These are phyloP conservation scores for Candida insectalens DNA, from an alignment of 805 yeast genomes.

Conservation along the genomic window DNA sequence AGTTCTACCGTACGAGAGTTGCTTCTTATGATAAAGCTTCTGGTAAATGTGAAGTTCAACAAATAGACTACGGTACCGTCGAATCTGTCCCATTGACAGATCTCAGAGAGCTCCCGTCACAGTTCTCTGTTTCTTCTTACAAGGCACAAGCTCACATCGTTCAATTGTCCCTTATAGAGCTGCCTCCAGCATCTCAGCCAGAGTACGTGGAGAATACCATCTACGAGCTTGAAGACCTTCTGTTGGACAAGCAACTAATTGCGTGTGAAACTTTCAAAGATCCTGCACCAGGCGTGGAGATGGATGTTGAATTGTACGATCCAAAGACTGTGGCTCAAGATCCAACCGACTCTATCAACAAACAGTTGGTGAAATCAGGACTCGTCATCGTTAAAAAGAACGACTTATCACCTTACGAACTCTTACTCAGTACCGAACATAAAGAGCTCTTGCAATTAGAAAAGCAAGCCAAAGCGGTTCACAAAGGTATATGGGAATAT, in stretches of 20 bases:
- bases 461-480: constrained; percentile 35
- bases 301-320: constrained; percentile 45
- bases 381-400: constrained; percentile 43
- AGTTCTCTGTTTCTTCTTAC: constrained; percentile 28
- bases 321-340: constrained; percentile 43
- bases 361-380: constrained; percentile 48
- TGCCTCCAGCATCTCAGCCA: constrained; percentile 48
- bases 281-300: constrained; percentile 33
- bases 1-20: constrained; percentile 51
- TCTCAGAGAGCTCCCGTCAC: constrained; percentile 43
- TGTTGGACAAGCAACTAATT: constrained; percentile 43
- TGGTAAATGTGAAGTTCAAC: constrained; percentile 38
- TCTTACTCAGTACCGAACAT: constrained; percentile 25
- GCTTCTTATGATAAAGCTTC: constrained; percentile 33
- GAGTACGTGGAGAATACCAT: constrained; percentile 48
- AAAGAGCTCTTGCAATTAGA: constrained; percentile 34
- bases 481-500: constrained; percentile 64
- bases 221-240: constrained; percentile 41
- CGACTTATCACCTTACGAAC: constrained; percentile 26
- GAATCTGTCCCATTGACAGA: constrained; percentile 34
- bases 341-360: constrained; percentile 49
- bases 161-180: constrained; percentile 39
- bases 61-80: constrained; percentile 52
- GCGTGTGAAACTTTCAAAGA: constrained; percentile 37
- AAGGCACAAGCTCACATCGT: constrained; percentile 51